Conservation (phyloP, 73 alveolate genomes). For the Symbiodinium pilosum region DNA sequence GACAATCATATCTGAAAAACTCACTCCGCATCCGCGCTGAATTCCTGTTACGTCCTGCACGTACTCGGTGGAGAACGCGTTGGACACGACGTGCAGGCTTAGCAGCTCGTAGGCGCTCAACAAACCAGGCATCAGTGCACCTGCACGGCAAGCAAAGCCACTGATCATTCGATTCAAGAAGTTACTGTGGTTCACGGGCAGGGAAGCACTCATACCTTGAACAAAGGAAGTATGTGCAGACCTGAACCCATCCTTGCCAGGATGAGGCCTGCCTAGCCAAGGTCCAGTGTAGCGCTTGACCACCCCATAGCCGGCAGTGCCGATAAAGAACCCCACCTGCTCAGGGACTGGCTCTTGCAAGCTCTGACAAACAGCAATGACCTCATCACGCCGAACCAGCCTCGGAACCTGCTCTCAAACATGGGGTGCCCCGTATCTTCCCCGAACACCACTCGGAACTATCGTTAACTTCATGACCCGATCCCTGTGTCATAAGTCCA, state of each 20-base stretch:
- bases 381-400: not conserved
- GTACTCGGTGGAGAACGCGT: constrained; percentile 1
- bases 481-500: no score
- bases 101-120: constrained; percentile 31
- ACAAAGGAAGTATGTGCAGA: no score
- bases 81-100: constrained; percentile 21
- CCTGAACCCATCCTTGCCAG: not conserved
- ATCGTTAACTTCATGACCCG: no score
- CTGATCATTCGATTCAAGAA: no score
- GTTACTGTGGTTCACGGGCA: no score
- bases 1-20: no score
- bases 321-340: not conserved
- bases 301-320: not conserved
- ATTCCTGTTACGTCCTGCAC: no score
- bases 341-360: not conserved
- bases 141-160: not conserved
- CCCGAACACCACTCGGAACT: no score
- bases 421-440: not conserved
- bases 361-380: not conserved
- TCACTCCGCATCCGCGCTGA: no score
- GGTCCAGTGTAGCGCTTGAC: not conserved
- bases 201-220: not conserved
- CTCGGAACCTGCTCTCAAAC: not conserved
- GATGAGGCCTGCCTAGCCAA: not conserved
- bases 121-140: constrained; percentile 23